phyloP scores from a whole-genome alignment of 257 asterid species.

The Solanum commersonii region DNA sequence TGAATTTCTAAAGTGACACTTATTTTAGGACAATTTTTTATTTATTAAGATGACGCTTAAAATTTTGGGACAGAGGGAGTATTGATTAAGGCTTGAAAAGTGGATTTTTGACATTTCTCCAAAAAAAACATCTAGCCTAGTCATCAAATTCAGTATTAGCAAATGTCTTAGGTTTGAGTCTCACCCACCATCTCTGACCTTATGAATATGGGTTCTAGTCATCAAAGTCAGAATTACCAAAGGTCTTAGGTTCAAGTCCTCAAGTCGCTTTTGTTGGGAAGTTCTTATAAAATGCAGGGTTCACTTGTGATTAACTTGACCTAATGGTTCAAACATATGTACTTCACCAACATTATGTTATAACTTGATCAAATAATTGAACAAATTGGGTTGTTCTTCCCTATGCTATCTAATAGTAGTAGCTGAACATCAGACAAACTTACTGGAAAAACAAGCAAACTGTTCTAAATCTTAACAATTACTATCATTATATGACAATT shows the following conservation, averaged over 20 bases:
- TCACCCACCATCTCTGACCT: neutral
- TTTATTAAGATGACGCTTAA: neutral
- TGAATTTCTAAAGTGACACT: neutral
- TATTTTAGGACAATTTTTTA: neutral
- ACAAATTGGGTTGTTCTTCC: neutral
- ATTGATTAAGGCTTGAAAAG: neutral
- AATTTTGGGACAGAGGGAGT: neutral
- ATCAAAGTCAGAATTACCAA: neutral
- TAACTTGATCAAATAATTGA: neutral
- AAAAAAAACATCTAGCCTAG: neutral
- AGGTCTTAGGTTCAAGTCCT: neutral
- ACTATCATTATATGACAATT: neutral
- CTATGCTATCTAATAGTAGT: neutral
- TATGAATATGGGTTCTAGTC: neutral
- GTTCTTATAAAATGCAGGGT: neutral
- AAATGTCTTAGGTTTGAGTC: too few species aligned
- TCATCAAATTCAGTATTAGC: too few species aligned
- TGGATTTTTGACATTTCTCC: neutral
- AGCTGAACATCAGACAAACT: neutral
- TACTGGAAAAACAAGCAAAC: neutral
- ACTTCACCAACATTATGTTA: neutral
- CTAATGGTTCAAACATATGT: neutral
- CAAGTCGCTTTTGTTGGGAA: neutral
- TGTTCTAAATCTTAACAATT: neutral
- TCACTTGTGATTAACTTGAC: neutral